Conservation (phyloP, 495 filamentous ascomycete species). For the Gamarada debralockiae region DNA sequence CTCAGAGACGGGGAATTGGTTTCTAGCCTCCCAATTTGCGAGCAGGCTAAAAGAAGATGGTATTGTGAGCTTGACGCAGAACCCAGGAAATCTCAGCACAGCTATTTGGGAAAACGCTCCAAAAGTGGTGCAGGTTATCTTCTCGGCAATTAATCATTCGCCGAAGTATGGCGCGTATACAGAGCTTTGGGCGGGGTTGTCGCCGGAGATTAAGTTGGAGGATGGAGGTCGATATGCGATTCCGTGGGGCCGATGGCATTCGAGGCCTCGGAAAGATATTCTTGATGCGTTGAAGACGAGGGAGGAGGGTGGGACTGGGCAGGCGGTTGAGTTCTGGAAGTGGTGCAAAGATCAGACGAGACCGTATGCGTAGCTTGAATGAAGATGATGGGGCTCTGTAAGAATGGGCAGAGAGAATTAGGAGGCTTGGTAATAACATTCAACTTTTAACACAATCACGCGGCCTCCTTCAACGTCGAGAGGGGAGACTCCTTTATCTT, state of each 20-base stretch:
- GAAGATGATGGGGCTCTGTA: too few relatives aligned
- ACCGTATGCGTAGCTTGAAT: not conserved
- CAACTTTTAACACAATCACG: too few relatives aligned
- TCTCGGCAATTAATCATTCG: conserved; percentile 1
- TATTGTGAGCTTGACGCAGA: conserved; percentile 8
- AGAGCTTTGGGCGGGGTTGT: conserved; percentile 31
- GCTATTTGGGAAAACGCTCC: not conserved
- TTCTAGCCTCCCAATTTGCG: conserved; percentile 28
- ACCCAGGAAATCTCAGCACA: conserved; percentile 10
- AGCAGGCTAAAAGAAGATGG: conserved; percentile 9
- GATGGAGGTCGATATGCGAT: conserved; percentile 31
- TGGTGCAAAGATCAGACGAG: conserved; percentile 38
- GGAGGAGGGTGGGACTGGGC: conserved; percentile 38
- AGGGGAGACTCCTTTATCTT: too few relatives aligned
- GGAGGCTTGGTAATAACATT: too few relatives aligned
- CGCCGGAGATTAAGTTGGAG: conserved; percentile 27
- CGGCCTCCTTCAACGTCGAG: too few relatives aligned
- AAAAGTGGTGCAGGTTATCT: too few relatives aligned
- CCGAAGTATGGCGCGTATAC: conserved; percentile 15
- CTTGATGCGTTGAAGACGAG: conserved; percentile 25
- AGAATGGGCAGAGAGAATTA: too few relatives aligned
- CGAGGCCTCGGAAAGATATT: conserved; percentile 25
- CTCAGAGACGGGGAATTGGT: conserved; percentile 33
- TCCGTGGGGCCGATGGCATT: conserved; percentile 38
- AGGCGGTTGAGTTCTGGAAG: conserved; percentile 34